Percentiles rank a stretch among this genome's conserved stretches.
These are phyloP conservation scores for Botrytis medusae DNA, from an alignment of 2,329 filamentous ascomycete species.

Conservation along the genomic window DNA sequence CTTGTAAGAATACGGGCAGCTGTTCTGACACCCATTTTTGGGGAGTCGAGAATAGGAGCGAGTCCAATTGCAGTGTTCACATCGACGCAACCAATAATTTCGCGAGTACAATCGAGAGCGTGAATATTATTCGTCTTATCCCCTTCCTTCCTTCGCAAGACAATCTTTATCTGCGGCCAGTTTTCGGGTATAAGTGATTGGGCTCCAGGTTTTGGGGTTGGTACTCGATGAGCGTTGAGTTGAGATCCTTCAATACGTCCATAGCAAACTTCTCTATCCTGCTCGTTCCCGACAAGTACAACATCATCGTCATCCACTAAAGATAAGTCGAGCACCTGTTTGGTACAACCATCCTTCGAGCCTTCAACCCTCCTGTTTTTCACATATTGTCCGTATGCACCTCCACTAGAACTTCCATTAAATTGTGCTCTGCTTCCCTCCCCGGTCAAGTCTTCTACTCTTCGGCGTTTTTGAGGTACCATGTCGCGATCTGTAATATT, in stretches of 20 bases:
- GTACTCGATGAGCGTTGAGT: conserved; percentile 67
- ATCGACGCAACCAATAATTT: conserved; percentile 76
- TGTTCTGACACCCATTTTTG: conserved; percentile 60
- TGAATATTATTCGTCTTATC: conserved; percentile 62
- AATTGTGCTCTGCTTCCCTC: conserved; percentile 46
- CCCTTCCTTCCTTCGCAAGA: conserved; percentile 59
- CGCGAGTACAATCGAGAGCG: conserved; percentile 69
- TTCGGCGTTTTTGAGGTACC: conserved; percentile 66
- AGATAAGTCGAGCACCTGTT: conserved; percentile 47
- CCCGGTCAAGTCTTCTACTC: conserved; percentile 48
- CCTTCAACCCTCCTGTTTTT: conserved; percentile 56
- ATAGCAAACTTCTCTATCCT: conserved; percentile 74
- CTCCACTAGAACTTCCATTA: conserved; percentile 51
- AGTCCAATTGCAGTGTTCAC: conserved; percentile 64
- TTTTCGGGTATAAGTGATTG: conserved; percentile 56
- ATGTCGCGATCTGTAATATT: conserved; percentile 67
- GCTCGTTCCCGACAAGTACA: conserved; percentile 57
- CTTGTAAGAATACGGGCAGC: conserved; percentile 70
- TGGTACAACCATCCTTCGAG: conserved; percentile 37
- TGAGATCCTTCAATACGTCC: conserved; percentile 70
- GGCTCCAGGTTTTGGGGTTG: conserved; percentile 64
- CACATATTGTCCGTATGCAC: conserved; percentile 65
- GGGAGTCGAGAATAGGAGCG: conserved; percentile 69
- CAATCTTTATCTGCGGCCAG: conserved; percentile 75
- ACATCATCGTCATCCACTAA: conserved; percentile 57